These are phyloP conservation scores for Wallacemonas sp. DNA, from an alignment of 208 protist species.

Conservation along the genomic window DNA sequence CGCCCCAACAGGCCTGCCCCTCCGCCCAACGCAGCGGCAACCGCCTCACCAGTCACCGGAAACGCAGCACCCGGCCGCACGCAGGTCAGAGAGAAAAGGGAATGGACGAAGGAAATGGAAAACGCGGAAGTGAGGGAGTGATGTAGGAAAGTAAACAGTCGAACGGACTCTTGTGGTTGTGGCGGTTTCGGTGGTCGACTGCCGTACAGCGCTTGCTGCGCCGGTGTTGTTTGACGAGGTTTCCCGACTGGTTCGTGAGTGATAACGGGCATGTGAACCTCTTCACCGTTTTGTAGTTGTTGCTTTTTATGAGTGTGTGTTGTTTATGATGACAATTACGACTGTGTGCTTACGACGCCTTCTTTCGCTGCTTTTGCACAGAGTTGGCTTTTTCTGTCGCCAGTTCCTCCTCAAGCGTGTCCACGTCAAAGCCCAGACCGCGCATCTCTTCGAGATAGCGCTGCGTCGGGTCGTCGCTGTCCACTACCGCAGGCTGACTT, in stretches of 20 bases:
- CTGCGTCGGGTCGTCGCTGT: conserved; percentile 54
- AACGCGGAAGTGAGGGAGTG: background rate
- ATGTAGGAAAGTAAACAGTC: conserved; percentile 4
- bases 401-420: conserved; percentile 81
- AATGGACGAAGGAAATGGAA: conserved; percentile 6
- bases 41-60: background rate
- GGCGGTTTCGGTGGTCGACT: no score
- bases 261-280: no score
- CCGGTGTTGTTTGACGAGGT: no score
- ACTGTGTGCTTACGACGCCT: background rate
- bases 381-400: conserved; percentile 18
- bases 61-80: background rate
- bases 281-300: no score
- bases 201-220: no score
- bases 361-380: background rate
- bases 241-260: no score
- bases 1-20: no score
- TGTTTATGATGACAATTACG: background rate
- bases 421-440: conserved; percentile 80
- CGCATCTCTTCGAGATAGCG: conserved; percentile 85
- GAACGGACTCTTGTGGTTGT: conserved; percentile 27
- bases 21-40: no score
- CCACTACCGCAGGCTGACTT: background rate
- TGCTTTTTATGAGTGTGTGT: background rate
- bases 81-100: background rate